A percentile compares a stretch with the other conserved stretches of the same genome.
Evolutionary conservation across 2,329 filamentous ascomycete species (phyloP).

Genomic region (Pestalotiopsis sp.): DNA sequence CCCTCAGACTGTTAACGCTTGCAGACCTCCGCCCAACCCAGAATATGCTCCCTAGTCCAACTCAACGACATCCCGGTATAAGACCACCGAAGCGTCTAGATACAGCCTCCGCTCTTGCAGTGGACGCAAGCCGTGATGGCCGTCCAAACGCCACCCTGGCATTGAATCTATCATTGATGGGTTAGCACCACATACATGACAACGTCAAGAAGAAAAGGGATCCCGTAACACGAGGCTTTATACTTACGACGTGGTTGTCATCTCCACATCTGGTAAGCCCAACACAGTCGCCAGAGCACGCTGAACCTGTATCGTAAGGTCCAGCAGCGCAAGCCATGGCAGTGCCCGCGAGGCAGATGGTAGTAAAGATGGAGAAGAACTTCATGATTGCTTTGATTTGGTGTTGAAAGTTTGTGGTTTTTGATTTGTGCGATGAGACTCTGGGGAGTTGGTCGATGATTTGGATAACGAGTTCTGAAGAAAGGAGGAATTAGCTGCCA

Average conservation of each 20-base stretch:
- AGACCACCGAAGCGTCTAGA: neutral
- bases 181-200: neutral
- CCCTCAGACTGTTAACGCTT: neutral
- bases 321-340: neutral
- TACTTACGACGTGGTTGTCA: constrained; percentile 1
- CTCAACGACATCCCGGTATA: neutral
- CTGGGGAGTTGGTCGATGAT: neutral
- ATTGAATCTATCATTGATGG: neutral
- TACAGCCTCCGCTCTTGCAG: neutral
- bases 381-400: neutral
- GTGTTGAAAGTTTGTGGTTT: neutral
- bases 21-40: neutral
- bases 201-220: neutral
- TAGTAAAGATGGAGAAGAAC: neutral
- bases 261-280: neutral
- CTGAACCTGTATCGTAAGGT: neutral
- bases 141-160: neutral
- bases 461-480: neutral
- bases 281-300: neutral
- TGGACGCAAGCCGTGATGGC: neutral
- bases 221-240: neutral
- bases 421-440: neutral
- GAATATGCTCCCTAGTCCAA: neutral
- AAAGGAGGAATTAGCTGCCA: neutral
- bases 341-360: neutral